A percentile compares a stretch with the other conserved stretches of the same genome.
These are phyloP conservation scores for Triticum turgidum DNA, from an alignment of 176 grass and related monocot species.

Conservation along the genomic window DNA sequence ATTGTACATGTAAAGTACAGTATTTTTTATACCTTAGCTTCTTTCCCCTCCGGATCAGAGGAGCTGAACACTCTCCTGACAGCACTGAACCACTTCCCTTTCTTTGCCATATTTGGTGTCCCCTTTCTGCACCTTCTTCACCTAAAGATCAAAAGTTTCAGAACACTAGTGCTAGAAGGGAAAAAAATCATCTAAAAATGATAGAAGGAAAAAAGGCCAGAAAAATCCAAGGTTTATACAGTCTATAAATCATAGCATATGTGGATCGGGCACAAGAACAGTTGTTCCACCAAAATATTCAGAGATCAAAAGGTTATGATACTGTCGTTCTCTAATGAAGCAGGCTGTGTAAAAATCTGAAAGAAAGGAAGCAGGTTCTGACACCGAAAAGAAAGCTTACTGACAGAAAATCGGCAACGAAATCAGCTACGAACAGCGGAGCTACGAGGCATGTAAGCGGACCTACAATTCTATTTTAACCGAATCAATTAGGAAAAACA, in stretches of 20 bases:
- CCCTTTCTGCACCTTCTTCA: constrained; percentile 27
- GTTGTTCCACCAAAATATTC: neutral
- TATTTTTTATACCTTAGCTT: constrained; percentile 49
- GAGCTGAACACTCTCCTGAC: constrained; percentile 79
- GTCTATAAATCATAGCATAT: neutral
- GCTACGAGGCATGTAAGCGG: neutral
- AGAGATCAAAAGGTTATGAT: constrained; percentile 9
- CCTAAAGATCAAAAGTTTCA: neutral
- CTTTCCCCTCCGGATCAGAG: constrained; percentile 54
- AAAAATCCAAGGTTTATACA: neutral
- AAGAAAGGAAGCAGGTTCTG: neutral
- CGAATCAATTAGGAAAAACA: neutral
- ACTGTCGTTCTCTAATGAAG: neutral
- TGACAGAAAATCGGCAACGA: constrained; percentile 8
- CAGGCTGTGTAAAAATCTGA: constrained; percentile 11
- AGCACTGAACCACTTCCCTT: constrained; percentile 72
- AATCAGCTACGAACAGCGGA: neutral
- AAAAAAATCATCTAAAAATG: neutral
- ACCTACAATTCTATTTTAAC: neutral
- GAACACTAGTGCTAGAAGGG: neutral
- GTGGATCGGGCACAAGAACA: neutral
- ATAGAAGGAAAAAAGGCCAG: neutral
- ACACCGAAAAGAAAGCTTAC: neutral
- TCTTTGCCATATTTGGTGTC: constrained; percentile 59
- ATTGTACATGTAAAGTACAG: neutral